These are phyloP conservation scores for Takashimella tepidaria DNA, from an alignment of 1,284 basidiomycete species.

Conservation along the genomic window DNA sequence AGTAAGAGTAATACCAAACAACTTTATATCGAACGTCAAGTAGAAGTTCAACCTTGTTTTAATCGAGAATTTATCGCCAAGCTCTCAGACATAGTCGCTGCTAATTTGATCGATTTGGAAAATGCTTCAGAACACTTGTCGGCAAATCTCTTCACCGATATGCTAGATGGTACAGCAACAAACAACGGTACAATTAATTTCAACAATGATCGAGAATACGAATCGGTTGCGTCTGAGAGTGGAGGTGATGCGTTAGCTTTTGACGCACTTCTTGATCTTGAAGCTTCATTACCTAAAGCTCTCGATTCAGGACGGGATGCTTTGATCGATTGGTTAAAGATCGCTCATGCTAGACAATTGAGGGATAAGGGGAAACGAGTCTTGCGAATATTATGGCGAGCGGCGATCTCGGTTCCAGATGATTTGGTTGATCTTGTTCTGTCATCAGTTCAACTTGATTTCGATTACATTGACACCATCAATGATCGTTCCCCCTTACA, in stretches of 20 bases:
- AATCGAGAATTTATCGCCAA: conserved; percentile 97
- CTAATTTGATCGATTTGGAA: conserved; percentile 87
- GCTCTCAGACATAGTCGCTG: conserved; percentile 88
- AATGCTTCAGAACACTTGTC: conserved; percentile 69
- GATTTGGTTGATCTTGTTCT: conserved; percentile 70
- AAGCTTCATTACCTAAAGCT: conserved; percentile 74
- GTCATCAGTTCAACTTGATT: conserved; percentile 74
- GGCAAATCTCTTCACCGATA: conserved; percentile 46
- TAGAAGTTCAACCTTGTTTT: conserved; percentile 97
- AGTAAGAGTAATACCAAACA: conserved; percentile 93
- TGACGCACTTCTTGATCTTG: conserved; percentile 78
- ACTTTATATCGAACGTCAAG: conserved; percentile 91
- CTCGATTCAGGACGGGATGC: conserved; percentile 56
- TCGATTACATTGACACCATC: conserved; percentile 90
- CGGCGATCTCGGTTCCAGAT: conserved; percentile 71
- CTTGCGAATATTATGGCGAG: conserved; percentile 85
- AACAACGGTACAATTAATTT: background rate
- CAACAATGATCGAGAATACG: conserved; percentile 63
- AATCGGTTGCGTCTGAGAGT: conserved; percentile 28
- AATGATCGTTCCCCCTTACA: conserved; percentile 95
- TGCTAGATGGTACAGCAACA: conserved; percentile 53
- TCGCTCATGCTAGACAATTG: conserved; percentile 56
- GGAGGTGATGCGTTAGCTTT: conserved; percentile 48
- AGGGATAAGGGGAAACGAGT: conserved; percentile 42
- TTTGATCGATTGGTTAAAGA: conserved; percentile 65